These are phyloP conservation scores for Tetrahymena thermophila DNA, from an alignment of 73 alveolate genomes.

Conservation along the genomic window DNA sequence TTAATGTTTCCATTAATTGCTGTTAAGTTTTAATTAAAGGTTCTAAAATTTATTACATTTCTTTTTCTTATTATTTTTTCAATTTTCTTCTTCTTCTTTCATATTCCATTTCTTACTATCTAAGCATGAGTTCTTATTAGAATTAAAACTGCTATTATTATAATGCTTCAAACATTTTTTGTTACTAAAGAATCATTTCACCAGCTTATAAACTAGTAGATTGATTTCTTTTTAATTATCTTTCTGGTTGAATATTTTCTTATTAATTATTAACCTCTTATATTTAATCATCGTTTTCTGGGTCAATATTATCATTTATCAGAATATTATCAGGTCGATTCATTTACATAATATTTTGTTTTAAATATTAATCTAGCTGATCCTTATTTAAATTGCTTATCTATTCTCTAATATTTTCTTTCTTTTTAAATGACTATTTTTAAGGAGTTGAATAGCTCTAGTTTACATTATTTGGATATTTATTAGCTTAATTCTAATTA, in stretches of 20 bases:
- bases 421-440: not conserved
- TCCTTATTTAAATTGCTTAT: not conserved
- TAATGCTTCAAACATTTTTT: not conserved
- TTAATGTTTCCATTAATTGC: not conserved
- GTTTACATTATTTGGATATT: not conserved
- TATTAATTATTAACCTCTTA: not conserved
- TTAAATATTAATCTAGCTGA: not conserved
- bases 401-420: not conserved
- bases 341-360: not conserved
- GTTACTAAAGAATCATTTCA: not conserved
- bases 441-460: not conserved
- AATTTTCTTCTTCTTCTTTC: not conserved
- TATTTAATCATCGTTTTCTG: not conserved
- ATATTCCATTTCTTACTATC: not conserved
- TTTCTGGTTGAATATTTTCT: not conserved
- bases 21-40: not conserved
- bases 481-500: not conserved
- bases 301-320: not conserved
- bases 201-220: not conserved
- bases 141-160: not conserved
- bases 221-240: not conserved
- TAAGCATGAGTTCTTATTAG: not conserved
- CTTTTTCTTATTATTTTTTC: not conserved
- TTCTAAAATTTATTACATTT: not conserved
- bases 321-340: not conserved